Evolutionary conservation across 2,329 filamentous ascomycete species (phyloP), one percentile per base, ranked within the genome.

Genomic region (Penicillium rolfsii): DNA sequence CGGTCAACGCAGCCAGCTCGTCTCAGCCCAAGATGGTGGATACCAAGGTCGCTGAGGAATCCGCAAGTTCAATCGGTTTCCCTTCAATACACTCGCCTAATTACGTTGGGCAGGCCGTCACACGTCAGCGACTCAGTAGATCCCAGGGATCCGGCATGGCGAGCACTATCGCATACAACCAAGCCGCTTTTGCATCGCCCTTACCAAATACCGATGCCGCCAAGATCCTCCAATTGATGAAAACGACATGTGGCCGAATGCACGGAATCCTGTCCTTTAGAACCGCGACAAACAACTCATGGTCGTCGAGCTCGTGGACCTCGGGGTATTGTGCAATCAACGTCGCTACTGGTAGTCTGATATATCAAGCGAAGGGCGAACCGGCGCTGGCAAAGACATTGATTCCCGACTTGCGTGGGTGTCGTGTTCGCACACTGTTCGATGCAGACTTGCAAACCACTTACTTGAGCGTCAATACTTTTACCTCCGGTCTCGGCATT

Each of bases 271-370:
- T 83, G n/a, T 83, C 79, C 41, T 83, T 82, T 67, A 76, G 80
- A 52, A 77, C 74, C 11, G 71, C 79, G 26, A 72, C 75, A 28
- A 77, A 74, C 30, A 73, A 73, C 40, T 69, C 79, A 38, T 82
- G 80, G 79, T 76, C 79, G 28, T 80, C 80, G 2, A 66, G 60
- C 41, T 19, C 62, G 48, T 83, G 81, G 81, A 79, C 79, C 40
- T 82, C 80, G 11, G 81, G 80, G 33, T 82, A 82, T 61, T 83
- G 81, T 68, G 80, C 81, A 19, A 82, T 83, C 61, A 82, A 83
- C 63, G 81, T 82, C 57, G 79, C 80, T 30, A 79, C 78, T 8
- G 81, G 81, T 45, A 82, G 79, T 67, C 67, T 83, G 35, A 82
- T 83, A 38, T 82, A 81, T 61, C 80, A 82, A 65, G 79, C 79